Evolutionary conservation across 495 filamentous ascomycete species (phyloP).

Genomic region (Neurospora intermedia): DNA sequence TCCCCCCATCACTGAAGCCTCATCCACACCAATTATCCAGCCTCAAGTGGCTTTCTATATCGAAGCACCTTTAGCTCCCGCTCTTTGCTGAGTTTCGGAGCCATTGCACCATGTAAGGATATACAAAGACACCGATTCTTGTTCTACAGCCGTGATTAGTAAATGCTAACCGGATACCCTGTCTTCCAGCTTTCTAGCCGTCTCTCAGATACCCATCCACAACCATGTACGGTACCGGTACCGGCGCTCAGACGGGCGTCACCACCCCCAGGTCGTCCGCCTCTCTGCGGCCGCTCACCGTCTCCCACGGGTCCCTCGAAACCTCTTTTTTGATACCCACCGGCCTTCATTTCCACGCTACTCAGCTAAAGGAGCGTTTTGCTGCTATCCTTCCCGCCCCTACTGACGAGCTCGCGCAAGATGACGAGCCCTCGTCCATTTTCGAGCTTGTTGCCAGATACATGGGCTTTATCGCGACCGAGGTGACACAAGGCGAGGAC

Average conservation of each 20-base stretch:
- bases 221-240: constrained; percentile 75
- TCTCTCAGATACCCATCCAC: constrained; percentile 17
- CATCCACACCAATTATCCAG: not conserved
- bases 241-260: constrained; percentile 84
- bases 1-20: not conserved
- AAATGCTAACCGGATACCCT: not conserved
- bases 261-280: constrained; percentile 84
- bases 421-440: constrained; percentile 93
- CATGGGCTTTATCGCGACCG: constrained; percentile 73
- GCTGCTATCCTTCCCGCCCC: constrained; percentile 70
- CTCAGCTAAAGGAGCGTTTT: constrained; percentile 82
- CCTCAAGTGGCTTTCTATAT: not conserved
- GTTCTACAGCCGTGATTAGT: not conserved
- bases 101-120: constrained; percentile 3
- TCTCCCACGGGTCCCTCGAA: constrained; percentile 89
- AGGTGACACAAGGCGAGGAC: constrained; percentile 86
- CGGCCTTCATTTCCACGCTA: constrained; percentile 87
- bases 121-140: not conserved
- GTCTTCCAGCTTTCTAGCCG: not conserved
- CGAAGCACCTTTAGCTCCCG: constrained; percentile 16
- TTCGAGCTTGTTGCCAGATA: constrained; percentile 86
- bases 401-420: constrained; percentile 92
- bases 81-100: constrained; percentile 33
- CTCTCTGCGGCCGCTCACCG: constrained; percentile 76
- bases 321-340: constrained; percentile 92